Evolutionary conservation across 257 asterid genomes (phyloP).

Genomic region (Mitragyna speciosa): DNA sequence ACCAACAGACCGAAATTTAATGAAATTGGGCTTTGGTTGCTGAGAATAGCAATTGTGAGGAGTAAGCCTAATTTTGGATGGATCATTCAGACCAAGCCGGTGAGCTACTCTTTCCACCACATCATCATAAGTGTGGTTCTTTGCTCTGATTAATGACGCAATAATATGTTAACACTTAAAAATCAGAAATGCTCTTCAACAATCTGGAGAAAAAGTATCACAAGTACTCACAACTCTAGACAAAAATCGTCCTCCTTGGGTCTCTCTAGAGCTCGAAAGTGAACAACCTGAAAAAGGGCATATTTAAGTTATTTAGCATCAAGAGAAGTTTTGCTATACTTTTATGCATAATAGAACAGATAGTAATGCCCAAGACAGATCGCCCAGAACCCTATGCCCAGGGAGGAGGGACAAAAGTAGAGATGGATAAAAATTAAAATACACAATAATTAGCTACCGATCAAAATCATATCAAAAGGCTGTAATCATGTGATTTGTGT

Average conservation of each 20-base stretch:
- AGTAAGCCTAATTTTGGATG: conserved; percentile 92
- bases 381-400: too few species aligned
- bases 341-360: background rate
- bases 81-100: conserved; percentile 79
- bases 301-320: conserved; percentile 7
- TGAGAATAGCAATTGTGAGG: conserved; percentile 98
- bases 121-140: conserved; percentile 89
- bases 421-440: background rate
- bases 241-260: conserved; percentile 94
- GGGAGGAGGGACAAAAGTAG: background rate
- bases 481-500: background rate
- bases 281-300: conserved; percentile 63
- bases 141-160: conserved; percentile 56
- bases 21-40: conserved; percentile 92
- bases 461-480: background rate
- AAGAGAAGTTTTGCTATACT: background rate
- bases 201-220: conserved; percentile 13
- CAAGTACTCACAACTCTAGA: conserved; percentile 79
- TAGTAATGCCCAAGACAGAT: background rate
- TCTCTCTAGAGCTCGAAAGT: conserved; percentile 81
- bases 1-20: conserved; percentile 85
- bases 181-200: conserved; percentile 10
- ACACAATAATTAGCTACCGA: background rate
- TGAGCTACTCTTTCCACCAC: conserved; percentile 93
- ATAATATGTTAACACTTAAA: conserved; percentile 20